These are phyloP conservation scores for Otatea glauca DNA, from an alignment of 176 grass and related monocot species.

Conservation along the genomic window DNA sequence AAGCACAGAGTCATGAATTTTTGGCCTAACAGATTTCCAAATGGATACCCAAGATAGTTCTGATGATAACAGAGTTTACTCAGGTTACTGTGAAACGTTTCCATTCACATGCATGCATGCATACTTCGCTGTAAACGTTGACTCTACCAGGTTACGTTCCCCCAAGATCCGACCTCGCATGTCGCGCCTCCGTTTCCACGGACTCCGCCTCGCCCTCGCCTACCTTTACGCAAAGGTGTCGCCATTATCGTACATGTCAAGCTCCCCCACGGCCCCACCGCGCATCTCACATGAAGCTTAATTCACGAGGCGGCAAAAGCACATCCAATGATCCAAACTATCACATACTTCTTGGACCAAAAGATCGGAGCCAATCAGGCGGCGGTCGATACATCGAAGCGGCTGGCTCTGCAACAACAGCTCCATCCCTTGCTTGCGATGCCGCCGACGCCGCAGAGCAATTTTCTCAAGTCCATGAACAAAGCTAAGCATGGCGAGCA, in stretches of 20 bases:
- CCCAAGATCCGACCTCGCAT: constrained; percentile 34
- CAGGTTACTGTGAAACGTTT: too few species aligned
- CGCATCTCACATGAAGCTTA: background rate
- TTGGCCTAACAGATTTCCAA: too few species aligned
- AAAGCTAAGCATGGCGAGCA: background rate
- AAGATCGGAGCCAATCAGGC: too few species aligned
- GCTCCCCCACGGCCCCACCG: constrained; percentile 10
- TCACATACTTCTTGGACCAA: too few species aligned
- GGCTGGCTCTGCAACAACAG: too few species aligned
- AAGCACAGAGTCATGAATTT: too few species aligned
- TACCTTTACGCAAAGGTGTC: constrained; percentile 49
- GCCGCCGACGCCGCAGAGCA: constrained; percentile 2
- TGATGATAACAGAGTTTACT: too few species aligned
- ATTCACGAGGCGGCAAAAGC: constrained; percentile 3
- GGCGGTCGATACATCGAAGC: too few species aligned
- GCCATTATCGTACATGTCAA: constrained; percentile 23
- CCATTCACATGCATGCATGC: background rate
- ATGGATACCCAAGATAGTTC: too few species aligned
- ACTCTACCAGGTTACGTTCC: background rate
- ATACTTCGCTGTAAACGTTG: constrained; percentile 13
- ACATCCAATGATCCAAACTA: too few species aligned
- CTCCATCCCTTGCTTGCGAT: background rate
- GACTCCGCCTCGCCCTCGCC: background rate
- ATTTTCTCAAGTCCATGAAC: constrained; percentile 12
- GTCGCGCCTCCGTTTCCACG: background rate